A percentile compares a stretch with the other conserved stretches of the same genome.
phyloP scores from a whole-genome alignment of 2,329 filamentous ascomycete species.

The Ceratocystis alfenasii region DNA sequence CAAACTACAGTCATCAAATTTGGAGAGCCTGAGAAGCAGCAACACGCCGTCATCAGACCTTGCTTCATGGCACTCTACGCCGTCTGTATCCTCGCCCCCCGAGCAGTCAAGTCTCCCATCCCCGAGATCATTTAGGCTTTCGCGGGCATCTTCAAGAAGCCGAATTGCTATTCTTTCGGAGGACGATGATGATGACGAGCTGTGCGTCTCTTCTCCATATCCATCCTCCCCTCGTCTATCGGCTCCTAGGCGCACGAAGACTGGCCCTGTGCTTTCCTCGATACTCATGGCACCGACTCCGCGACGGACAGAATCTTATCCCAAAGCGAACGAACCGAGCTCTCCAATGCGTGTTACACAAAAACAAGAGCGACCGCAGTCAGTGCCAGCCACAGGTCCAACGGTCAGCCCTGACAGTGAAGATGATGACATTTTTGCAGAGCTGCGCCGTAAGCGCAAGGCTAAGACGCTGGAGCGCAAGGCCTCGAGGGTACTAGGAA shows the following conservation, averaged over 20 bases:
- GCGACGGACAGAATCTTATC: conserved; percentile 43
- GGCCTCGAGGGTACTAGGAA: too few species aligned
- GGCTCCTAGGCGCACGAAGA: not conserved
- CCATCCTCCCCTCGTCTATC: not conserved
- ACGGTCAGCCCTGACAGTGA: not conserved
- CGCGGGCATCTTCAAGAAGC: not conserved
- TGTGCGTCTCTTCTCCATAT: conserved; percentile 40
- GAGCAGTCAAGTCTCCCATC: not conserved
- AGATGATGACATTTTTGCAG: conserved; percentile 14
- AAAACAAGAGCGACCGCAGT: not conserved
- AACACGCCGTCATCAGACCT: not conserved
- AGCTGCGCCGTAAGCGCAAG: conserved; percentile 13
- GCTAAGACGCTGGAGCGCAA: conserved; percentile 3
- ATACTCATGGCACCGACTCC: not conserved
- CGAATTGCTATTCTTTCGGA: conserved; percentile 1
- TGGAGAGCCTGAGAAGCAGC: not conserved
- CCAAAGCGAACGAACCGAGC: not conserved
- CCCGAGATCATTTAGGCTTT: not conserved
- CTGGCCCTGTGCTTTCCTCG: not conserved
- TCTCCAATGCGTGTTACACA: not conserved
- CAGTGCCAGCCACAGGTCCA: not conserved
- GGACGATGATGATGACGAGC: conserved; percentile 33
- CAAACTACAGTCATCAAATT: not conserved
- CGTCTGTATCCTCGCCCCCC: not conserved
- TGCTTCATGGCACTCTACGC: not conserved